Evolutionary conservation across 140 eudicot species (phyloP), one percentile per base, ranked within the genome.

Genomic region (Senecio squalidus): DNA sequence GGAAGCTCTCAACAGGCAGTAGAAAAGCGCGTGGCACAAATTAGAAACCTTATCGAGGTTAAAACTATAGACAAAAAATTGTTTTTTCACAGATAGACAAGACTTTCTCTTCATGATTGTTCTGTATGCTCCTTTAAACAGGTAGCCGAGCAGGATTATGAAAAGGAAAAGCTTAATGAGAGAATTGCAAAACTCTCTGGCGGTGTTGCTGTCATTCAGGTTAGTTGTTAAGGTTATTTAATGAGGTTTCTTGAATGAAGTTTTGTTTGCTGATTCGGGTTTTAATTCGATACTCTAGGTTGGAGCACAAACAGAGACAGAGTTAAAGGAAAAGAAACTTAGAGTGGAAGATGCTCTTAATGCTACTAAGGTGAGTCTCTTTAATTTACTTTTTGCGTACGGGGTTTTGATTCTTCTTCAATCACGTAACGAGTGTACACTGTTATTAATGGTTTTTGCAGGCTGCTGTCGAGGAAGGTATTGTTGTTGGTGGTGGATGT

Each of bases 401-500:
- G 4, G 17, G 25, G 9, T 33, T 26, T 30, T 26, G 18, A 18
- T 16, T 26, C 1, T 10, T 20, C 18, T 15, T 4, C 9, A n/a
- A n/a, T n/a, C n/a, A n/a, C n/a, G n/a, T n/a, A n/a, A n/a, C n/a
- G 2, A 4, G 38, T 3, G 55, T 1, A 9, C 33, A 17, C 21
- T 23, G 9, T 38, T 25, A 49, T 16, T 23, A 24, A 27, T n/a
- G n/a, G n/a, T n/a, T n/a, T 56, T 61, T 53, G 20, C 77, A 90
- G 97, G 97, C 97, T 16, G 97, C 95, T 46, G 97, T 90, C 20
- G 97, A 86, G 76, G 97, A 90, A 79, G 94, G 97, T 14, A n/a
- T n/a, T n/a, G n/a, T n/a, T n/a, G n/a, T n/a, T n/a, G n/a, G n/a
- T n/a, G n/a, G n/a, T n/a, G n/a, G 97, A 54, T 90, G 97, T 65